Evolutionary conservation across 176 grass and related monocot genomes (phyloP).

Genomic region (Raddia distichophylla): DNA sequence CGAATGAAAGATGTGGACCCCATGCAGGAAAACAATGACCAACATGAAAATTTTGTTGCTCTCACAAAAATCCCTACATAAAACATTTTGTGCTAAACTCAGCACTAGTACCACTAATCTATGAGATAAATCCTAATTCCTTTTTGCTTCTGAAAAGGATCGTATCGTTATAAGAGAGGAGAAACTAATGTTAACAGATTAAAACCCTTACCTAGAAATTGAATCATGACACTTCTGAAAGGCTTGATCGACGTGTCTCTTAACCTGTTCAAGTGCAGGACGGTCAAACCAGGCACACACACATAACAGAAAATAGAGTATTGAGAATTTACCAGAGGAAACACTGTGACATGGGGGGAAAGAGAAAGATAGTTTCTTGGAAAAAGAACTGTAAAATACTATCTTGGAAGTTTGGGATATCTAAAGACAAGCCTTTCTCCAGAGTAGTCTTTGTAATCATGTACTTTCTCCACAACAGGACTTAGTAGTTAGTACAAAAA

Average conservation of each 20-base stretch:
- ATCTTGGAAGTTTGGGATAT: too few relatives aligned
- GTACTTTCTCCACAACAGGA: too few relatives aligned
- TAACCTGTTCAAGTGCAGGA: not conserved
- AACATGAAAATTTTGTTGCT: not conserved
- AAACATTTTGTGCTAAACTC: not conserved
- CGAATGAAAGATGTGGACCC: not conserved
- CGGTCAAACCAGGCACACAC: not conserved
- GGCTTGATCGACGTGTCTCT: not conserved
- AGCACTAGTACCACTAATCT: not conserved
- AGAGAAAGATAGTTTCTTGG: too few relatives aligned
- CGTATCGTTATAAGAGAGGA: not conserved
- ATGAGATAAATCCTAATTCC: not conserved
- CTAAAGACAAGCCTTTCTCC: too few relatives aligned
- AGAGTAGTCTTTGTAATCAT: too few relatives aligned
- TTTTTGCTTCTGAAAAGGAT: too few relatives aligned
- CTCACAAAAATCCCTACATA: not conserved
- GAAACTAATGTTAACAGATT: too few relatives aligned
- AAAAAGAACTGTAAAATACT: too few relatives aligned
- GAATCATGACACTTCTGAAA: not conserved
- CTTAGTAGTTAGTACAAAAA: too few relatives aligned
- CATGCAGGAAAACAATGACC: not conserved
- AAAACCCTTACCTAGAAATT: conserved; percentile 16
- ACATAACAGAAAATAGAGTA: not conserved
- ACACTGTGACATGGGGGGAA: too few relatives aligned
- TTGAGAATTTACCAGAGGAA: not conserved